These are phyloP conservation scores for Ophiostoma triangulosporum DNA, from an alignment of 2,329 filamentous ascomycete genomes.

Conservation along the genomic window DNA sequence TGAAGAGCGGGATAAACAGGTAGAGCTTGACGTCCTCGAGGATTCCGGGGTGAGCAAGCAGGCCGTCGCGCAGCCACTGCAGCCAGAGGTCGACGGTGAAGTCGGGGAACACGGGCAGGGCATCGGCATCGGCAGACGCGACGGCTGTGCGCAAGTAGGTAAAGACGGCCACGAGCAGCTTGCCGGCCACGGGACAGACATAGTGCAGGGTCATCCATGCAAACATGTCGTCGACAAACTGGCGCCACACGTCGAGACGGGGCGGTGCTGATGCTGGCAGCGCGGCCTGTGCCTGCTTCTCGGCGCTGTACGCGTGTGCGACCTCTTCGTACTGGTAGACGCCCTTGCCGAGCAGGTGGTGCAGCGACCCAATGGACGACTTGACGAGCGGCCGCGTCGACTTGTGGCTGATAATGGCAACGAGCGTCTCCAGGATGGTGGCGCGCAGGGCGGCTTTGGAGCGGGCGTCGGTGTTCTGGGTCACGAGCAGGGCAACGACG, in stretches of 20 bases:
- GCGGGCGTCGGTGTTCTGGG: conserved; percentile 32
- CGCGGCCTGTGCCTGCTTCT: conserved; percentile 1
- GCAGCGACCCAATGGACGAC: conserved; percentile 53
- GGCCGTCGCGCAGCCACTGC: conserved; percentile 38
- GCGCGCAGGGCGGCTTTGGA: conserved; percentile 27
- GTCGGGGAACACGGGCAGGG: conserved; percentile 15
- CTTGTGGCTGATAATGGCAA: conserved; percentile 46
- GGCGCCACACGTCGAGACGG: conserved; percentile 18
- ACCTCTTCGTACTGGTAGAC: conserved; percentile 37
- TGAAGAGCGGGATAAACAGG: conserved; percentile 49
- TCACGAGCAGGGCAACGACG: conserved; percentile 37
- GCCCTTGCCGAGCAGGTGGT: conserved; percentile 50
- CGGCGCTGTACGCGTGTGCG: conserved; percentile 26
- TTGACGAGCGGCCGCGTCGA: conserved; percentile 53
- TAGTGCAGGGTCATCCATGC: conserved; percentile 42
- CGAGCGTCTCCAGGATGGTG: conserved; percentile 34
- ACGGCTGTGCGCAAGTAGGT: conserved; percentile 27
- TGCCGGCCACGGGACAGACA: conserved; percentile 46
- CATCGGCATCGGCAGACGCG: no score
- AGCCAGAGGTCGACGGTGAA: conserved; percentile 37
- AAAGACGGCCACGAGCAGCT: conserved; percentile 46
- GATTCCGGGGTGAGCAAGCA: conserved; percentile 35
- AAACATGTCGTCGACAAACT: conserved; percentile 23
- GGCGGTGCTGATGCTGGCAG: conserved; percentile 1
- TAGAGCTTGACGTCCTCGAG: conserved; percentile 52